Percentiles rank a stretch among this genome's conserved stretches.
phyloP scores from a whole-genome alignment of 768 basidiomycete genomes.

The Russula virescens region DNA sequence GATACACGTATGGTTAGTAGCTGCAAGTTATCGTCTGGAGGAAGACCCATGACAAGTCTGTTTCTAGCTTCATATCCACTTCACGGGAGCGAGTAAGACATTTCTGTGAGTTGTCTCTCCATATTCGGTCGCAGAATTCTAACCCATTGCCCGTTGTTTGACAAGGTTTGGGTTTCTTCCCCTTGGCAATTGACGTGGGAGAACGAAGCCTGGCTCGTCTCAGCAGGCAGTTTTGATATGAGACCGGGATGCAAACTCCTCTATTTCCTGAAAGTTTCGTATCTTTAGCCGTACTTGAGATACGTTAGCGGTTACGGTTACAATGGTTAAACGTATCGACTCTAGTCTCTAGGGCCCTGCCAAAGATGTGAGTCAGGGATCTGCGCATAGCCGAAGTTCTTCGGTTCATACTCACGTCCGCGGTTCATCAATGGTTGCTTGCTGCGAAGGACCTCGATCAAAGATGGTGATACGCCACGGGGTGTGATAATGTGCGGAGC shows the following conservation, averaged over 20 bases:
- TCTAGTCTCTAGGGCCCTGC: neutral
- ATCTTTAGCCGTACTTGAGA: neutral
- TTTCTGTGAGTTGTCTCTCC: neutral
- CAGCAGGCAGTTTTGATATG: neutral
- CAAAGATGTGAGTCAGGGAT: neutral
- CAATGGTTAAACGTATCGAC: neutral
- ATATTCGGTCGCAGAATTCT: neutral
- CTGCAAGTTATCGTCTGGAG: neutral
- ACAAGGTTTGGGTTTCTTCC: neutral
- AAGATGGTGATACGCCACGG: neutral
- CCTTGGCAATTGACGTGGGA: neutral
- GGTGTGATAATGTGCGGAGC: neutral
- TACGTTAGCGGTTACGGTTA: neutral
- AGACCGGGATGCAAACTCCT: too few relatives aligned
- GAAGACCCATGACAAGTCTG: neutral
- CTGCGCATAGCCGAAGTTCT: neutral
- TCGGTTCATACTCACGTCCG: neutral
- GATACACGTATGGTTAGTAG: conserved; percentile 11
- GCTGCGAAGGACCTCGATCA: neutral
- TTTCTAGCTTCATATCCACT: neutral
- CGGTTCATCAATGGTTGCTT: neutral
- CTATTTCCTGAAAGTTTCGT: too few relatives aligned
- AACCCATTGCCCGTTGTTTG: neutral
- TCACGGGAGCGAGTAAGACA: neutral
- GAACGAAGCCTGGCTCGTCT: neutral